phyloP scores from a whole-genome alignment of 495 filamentous ascomycete genomes.

The Trichoderma orchidacearum region DNA sequence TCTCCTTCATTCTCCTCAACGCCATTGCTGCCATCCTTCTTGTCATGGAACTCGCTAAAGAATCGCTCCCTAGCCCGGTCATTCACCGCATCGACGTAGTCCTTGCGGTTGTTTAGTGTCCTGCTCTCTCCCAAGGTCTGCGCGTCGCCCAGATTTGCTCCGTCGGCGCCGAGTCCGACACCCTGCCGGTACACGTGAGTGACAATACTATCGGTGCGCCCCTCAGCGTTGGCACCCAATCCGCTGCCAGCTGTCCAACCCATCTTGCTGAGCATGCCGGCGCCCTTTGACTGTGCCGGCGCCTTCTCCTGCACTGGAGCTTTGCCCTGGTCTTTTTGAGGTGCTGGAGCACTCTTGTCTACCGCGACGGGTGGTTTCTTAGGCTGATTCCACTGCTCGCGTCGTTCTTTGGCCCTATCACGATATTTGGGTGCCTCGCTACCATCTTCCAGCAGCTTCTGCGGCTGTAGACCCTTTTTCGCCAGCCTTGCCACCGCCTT shows the following conservation, averaged over 20 bases:
- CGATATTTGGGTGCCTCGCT: slow-evolving; percentile 41
- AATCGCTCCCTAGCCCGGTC: slow-evolving; percentile 71
- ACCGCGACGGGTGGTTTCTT: slow-evolving; percentile 34
- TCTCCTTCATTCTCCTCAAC: background rate
- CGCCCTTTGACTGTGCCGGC: slow-evolving; percentile 55
- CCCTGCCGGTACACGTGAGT: slow-evolving; percentile 71
- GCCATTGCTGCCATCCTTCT: background rate
- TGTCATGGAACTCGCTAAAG: background rate
- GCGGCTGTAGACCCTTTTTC: slow-evolving; percentile 8
- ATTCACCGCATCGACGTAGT: slow-evolving; percentile 66
- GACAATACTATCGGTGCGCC: slow-evolving; percentile 61
- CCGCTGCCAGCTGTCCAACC: slow-evolving; percentile 74
- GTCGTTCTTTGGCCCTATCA: slow-evolving; percentile 71
- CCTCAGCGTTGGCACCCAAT: slow-evolving; percentile 66
- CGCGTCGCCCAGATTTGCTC: slow-evolving; percentile 74
- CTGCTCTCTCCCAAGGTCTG: slow-evolving; percentile 62
- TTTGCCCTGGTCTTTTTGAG: background rate
- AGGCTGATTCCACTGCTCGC: slow-evolving; percentile 58
- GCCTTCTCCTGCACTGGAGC: slow-evolving; percentile 13
- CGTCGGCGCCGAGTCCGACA: slow-evolving; percentile 75
- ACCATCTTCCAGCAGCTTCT: slow-evolving; percentile 5
- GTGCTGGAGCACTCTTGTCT: slow-evolving; percentile 16
- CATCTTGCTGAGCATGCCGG: slow-evolving; percentile 78
- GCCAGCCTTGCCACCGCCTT: slow-evolving; percentile 16
- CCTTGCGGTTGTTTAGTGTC: slow-evolving; percentile 53